Percentiles rank a stretch among this genome's conserved stretches.
Conservation (phyloP, 164 flowering plant species). For the Protea cynaroides region DNA sequence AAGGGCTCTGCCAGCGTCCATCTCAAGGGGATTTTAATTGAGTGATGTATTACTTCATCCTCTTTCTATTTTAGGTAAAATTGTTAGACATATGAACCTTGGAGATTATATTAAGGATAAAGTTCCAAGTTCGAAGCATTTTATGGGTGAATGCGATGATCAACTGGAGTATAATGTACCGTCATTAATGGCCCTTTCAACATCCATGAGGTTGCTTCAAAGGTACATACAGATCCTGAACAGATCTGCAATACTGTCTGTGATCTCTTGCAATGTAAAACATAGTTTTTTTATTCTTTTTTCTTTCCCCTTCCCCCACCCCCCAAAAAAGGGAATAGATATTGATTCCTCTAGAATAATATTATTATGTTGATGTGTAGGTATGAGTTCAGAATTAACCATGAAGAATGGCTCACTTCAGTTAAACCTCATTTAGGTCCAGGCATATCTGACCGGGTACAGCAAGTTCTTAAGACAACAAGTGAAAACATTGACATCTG, state of each 20-base stretch:
- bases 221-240: conserved; percentile 34
- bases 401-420: conserved; percentile 68
- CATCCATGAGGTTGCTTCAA: conserved; percentile 52
- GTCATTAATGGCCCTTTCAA: conserved; percentile 40
- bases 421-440: conserved; percentile 78
- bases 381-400: conserved; percentile 84
- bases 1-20: background rate
- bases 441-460: conserved; percentile 61
- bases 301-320: no score
- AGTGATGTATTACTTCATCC: no score
- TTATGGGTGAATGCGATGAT: conserved; percentile 23
- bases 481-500: conserved; percentile 45
- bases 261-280: background rate
- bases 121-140: conserved; percentile 71
- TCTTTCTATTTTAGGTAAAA: conserved; percentile 46
- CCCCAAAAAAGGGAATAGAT: no score
- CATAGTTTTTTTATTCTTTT: no score
- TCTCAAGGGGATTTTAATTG: background rate
- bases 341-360: background rate
- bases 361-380: conserved; percentile 32
- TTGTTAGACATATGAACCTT: conserved; percentile 60
- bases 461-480: conserved; percentile 56
- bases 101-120: conserved; percentile 48
- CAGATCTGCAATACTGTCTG: background rate
- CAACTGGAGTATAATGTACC: conserved; percentile 51